Conservation (phyloP, 192 early-diverging fungal genomes). For the Gryganskiella cystojenkinii region DNA sequence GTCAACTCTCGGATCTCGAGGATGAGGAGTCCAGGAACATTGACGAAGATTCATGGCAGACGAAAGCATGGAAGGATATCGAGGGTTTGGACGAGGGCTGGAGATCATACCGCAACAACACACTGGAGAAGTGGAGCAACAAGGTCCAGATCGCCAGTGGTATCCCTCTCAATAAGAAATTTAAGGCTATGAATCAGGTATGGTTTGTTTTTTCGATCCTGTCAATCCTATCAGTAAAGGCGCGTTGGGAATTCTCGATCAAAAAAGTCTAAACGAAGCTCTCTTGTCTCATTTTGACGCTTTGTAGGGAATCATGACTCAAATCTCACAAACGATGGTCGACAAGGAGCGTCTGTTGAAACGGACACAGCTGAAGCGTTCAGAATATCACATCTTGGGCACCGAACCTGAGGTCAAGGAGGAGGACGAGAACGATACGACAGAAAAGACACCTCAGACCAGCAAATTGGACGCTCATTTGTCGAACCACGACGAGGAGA, state of each 20-base stretch:
- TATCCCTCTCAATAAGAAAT: slow-evolving; percentile 84
- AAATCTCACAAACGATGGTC: slow-evolving; percentile 75
- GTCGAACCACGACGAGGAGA: slow-evolving; percentile 81
- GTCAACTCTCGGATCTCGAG: slow-evolving; percentile 52
- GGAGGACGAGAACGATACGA: slow-evolving; percentile 50
- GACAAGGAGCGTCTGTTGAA: slow-evolving; percentile 85
- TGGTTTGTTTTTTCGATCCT: not conserved
- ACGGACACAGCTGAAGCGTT: slow-evolving; percentile 86
- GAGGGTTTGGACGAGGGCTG: slow-evolving; percentile 72
- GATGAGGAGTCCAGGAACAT: slow-evolving; percentile 52
- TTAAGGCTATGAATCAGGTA: slow-evolving; percentile 94
- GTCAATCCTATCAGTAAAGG: too few relatives aligned
- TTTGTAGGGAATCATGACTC: slow-evolving; percentile 71
- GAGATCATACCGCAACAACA: slow-evolving; percentile 82
- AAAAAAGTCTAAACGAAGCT: not conserved
- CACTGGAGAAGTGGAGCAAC: slow-evolving; percentile 94
- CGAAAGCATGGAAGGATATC: slow-evolving; percentile 69
- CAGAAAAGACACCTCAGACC: slow-evolving; percentile 32
- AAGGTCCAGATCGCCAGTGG: slow-evolving; percentile 83
- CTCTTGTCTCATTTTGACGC: not conserved
- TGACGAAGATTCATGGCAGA: slow-evolving; percentile 59
- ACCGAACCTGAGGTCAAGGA: slow-evolving; percentile 54
- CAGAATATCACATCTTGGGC: slow-evolving; percentile 72
- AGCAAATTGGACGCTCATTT: slow-evolving; percentile 67
- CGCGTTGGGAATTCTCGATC: too few relatives aligned